A percentile compares a stretch with the other conserved stretches of the same genome.
Conservation (phyloP, 1,284 basidiomycete species). For the Microbotryum saponariae region DNA sequence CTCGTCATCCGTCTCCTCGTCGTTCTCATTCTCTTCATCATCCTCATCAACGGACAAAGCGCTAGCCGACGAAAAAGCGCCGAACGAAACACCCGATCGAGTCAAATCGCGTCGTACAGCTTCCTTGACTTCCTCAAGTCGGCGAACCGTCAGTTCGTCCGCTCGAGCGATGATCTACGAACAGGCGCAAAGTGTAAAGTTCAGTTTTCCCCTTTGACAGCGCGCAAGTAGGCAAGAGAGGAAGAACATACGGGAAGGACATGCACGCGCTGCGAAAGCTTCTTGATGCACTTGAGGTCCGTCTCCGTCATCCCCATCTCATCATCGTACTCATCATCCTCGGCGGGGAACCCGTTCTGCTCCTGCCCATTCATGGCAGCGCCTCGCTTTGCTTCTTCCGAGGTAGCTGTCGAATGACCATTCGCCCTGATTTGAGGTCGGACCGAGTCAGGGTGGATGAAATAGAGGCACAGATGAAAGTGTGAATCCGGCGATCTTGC, state of each 20-base stretch:
- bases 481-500: constrained; percentile 53
- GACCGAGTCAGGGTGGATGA: constrained; percentile 65
- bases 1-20: not conserved
- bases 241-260: constrained; percentile 50
- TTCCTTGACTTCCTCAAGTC: constrained; percentile 56
- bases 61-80: constrained; percentile 43
- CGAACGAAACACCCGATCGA: constrained; percentile 59
- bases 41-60: constrained; percentile 1
- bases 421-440: constrained; percentile 45
- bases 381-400: no score
- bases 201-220: no score
- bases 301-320: constrained; percentile 57
- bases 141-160: constrained; percentile 67
- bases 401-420: constrained; percentile 26
- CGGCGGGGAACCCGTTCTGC: no score
- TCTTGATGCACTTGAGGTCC: constrained; percentile 65
- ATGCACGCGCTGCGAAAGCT: constrained; percentile 61
- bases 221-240: not conserved
- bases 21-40: not conserved
- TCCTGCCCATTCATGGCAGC: no score
- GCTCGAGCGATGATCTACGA: constrained; percentile 56
- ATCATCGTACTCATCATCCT: not conserved
- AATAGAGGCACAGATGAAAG: constrained; percentile 52
- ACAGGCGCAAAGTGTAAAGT: not conserved
- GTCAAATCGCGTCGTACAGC: constrained; percentile 56